Base-by-base conservation (phyloP, 768 basidiomycete species). In the Imleria badia region DNA sequence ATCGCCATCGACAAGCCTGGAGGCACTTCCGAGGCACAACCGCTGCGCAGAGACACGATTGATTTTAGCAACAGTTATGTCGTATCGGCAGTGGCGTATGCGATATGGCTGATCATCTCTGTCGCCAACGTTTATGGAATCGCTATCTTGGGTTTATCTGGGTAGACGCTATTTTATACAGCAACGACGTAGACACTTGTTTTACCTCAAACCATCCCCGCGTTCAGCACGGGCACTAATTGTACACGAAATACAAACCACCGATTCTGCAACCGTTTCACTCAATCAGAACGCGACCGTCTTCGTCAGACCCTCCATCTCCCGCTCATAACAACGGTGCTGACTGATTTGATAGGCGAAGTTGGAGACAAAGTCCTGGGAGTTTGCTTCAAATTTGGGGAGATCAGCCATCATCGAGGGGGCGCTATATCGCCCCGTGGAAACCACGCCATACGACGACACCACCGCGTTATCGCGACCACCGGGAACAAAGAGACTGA, bases 341-440 rank as follows among this genome's bases (percentile, higher is more conserved):
- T 82, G 76, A 72, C 85, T 87, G 49, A 88, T 73, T 58, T 84
- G 82, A 51, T 74, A 79, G 0, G 80, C 81, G 59, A 88, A 86
- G 60, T 77, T 82, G 20, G 79, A 71, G 10, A 78, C 72, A 54
- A 87, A 87, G 6, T 78, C 84, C 60, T 76, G 78, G 13, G 79
- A 69, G 2, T 71, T 75, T 36, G 73, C 66, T 9, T 66, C 73
- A 44, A 86, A 78, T 42, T 74, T 71, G 19, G 79, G 50, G 2
- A 64, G 63, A 59, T 84, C 84, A 5, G 68, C 61, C 0, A 59
- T 52, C 13, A 71, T 67, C 13, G 78, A 76, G 17, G 67, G 56
- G 1, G 71, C 44, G 34, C 68, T 74, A 56, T 83, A 81, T 51
- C 76, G 78, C n/a, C 81, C 81, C 0, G 80, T 75, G 7, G 85